Base-by-base conservation (phyloP, 1,284 basidiomycete genomes). In the Rhodotorula mucilaginosa region DNA sequence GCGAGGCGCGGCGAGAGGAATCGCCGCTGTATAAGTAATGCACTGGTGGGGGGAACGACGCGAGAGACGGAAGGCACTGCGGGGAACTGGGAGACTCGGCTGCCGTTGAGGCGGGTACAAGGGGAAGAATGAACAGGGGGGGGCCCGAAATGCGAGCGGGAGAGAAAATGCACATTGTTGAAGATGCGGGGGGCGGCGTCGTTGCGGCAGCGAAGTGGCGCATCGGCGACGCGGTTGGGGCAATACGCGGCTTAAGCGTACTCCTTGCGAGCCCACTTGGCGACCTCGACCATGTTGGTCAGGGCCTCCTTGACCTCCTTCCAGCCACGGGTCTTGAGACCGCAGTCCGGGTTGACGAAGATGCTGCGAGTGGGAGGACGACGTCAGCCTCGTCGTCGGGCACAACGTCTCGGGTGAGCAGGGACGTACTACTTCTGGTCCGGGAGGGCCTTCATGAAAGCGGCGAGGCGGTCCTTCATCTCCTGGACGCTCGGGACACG, bases 401-500 rank as follows among this genome's bases (percentile, higher is more conserved):
- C 7, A 34, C 15, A 16, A 13, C 21, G 7, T 13, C 5, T 12
- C 29, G 16, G 10, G 34, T 10, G 46, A 31, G 34, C 5, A 57
- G 60, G 60, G 44, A 64, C 71, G 54, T 16, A 76, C 73, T 73
- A 65, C 69, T 65, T 70, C 44, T 62, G 52, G 8, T 66, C 7
- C 34, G 70, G 73, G 39, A 78, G 61, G 12, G 70, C 69, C 62
- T 73, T 60, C 52, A 74, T 69, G 87, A 96, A 94, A 76, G 88
- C 84, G 82, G 88, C 87, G 82, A 99, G 87, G 80, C 94, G 92
- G 79, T 96, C 90, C 85, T 90, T 90, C 86, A 99, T 96, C 86
- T 99, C 97, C 83, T 95, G 87, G 79, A 89, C 88, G 72, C 88
- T 85, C 68, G 97, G 97, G 75, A 99, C 92, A 88, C 97, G 95